Conservation (phyloP, 2,329 filamentous ascomycete species). For the Cryphonectria naterciae region DNA sequence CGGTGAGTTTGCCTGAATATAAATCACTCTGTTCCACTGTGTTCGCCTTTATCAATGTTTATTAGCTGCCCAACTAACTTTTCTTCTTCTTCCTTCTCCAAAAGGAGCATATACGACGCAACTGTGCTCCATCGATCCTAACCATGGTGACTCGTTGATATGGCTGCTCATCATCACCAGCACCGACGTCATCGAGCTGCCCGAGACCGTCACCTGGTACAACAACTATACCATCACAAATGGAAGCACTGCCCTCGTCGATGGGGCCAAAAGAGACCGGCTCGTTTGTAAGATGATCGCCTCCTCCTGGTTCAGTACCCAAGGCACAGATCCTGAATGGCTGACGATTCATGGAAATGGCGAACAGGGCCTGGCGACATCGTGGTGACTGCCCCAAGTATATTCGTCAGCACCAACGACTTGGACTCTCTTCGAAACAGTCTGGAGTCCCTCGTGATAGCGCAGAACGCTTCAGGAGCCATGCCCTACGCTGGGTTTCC, state of each 20-base stretch:
- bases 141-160: slow-evolving; percentile 17
- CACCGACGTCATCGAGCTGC: slow-evolving; percentile 21
- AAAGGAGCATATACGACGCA: slow-evolving; percentile 36
- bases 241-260: slow-evolving; percentile 38
- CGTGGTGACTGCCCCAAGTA: slow-evolving; percentile 57
- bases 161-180: slow-evolving; percentile 23
- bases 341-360: neutral
- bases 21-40: neutral
- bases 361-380: slow-evolving; percentile 62
- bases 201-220: slow-evolving; percentile 21
- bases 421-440: slow-evolving; percentile 55
- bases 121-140: slow-evolving; percentile 34
- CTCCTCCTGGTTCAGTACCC: neutral
- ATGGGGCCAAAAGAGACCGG: slow-evolving; percentile 54
- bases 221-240: slow-evolving; percentile 38
- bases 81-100: neutral
- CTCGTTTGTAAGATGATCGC: slow-evolving; percentile 42
- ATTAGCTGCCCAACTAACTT: neutral
- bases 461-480: slow-evolving; percentile 41
- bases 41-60: neutral
- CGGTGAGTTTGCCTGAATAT: slow-evolving; percentile 24
- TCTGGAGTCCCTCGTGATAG: slow-evolving; percentile 50
- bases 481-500: slow-evolving; percentile 56
- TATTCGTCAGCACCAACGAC: slow-evolving; percentile 59
- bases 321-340: no score